phyloP scores from a whole-genome alignment of 1,139 yeast species.

The Pichia inconspicua region DNA sequence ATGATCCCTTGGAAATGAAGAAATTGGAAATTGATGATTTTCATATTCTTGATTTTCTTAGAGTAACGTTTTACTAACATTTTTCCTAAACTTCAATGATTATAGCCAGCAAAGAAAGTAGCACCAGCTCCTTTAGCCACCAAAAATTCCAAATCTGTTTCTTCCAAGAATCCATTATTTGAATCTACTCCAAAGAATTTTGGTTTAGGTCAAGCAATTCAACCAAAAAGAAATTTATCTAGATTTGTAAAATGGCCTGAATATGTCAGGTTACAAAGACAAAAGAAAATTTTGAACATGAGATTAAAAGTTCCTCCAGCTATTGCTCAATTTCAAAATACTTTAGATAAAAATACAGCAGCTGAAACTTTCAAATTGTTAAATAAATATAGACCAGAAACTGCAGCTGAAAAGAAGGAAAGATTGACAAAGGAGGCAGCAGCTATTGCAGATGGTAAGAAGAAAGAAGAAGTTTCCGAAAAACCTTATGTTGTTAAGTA shows the following conservation, averaged over 20 bases:
- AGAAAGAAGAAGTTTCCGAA: conserved; percentile 89
- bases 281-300: conserved; percentile 87
- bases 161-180: conserved; percentile 49
- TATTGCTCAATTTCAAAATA: conserved; percentile 88
- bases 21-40: not conserved
- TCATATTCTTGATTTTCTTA: conserved; percentile 6
- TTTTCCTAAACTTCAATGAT: conserved; percentile 55
- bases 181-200: conserved; percentile 87
- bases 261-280: conserved; percentile 95
- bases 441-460: conserved; percentile 95
- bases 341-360: conserved; percentile 97
- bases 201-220: conserved; percentile 93
- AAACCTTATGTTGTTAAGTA: conserved; percentile 94
- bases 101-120: conserved; percentile 78
- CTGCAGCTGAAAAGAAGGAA: conserved; percentile 94
- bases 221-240: conserved; percentile 92
- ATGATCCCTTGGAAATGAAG: not conserved
- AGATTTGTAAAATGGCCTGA: conserved; percentile 99
- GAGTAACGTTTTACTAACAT: conserved; percentile 22
- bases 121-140: conserved; percentile 74
- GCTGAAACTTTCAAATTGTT: conserved; percentile 91
- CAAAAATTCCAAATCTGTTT: conserved; percentile 30
- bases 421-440: conserved; percentile 98
- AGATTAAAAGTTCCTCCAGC: conserved; percentile 99
- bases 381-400: conserved; percentile 98